A percentile compares a stretch with the other conserved stretches of the same genome.
phyloP scores from a whole-genome alignment of 1,139 yeast species.

The Debaryomyces coudertii region DNA sequence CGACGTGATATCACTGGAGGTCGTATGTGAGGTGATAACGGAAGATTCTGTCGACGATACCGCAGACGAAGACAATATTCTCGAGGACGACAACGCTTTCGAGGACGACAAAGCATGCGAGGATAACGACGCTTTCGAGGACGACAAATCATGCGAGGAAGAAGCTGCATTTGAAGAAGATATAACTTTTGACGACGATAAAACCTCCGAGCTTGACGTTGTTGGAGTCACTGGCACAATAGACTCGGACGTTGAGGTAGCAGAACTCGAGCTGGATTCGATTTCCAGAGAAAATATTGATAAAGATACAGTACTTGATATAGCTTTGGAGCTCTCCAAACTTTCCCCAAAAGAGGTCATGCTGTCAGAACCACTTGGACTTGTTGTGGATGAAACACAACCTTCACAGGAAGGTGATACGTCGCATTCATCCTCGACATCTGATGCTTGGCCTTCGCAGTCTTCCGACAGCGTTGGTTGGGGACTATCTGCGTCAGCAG shows the following conservation, averaged over 20 bases:
- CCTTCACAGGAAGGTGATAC: not conserved
- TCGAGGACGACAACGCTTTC: conserved; percentile 1
- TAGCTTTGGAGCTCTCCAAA: not conserved
- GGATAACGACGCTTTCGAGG: not conserved
- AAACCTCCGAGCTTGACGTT: not conserved
- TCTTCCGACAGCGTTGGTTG: not conserved
- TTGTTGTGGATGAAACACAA: not conserved
- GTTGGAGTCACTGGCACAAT: conserved; percentile 1
- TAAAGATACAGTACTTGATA: not conserved
- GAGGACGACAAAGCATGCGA: too few relatives aligned
- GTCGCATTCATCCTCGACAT: not conserved
- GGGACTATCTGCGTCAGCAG: not conserved
- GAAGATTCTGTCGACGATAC: not conserved
- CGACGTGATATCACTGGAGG: not conserved
- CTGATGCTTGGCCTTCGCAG: not conserved
- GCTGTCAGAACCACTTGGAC: not conserved
- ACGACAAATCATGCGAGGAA: not conserved
- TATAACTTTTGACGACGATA: not conserved
- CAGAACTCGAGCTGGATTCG: too few relatives aligned
- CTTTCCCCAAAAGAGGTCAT: not conserved
- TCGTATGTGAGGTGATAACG: not conserved
- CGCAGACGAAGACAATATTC: not conserved
- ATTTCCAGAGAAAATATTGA: too few relatives aligned
- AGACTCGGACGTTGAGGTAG: too few relatives aligned
- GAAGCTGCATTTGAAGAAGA: not conserved